Evolutionary conservation across 2,329 filamentous ascomycete species (phyloP).

Genomic region (Calonectria multiphialidica): DNA sequence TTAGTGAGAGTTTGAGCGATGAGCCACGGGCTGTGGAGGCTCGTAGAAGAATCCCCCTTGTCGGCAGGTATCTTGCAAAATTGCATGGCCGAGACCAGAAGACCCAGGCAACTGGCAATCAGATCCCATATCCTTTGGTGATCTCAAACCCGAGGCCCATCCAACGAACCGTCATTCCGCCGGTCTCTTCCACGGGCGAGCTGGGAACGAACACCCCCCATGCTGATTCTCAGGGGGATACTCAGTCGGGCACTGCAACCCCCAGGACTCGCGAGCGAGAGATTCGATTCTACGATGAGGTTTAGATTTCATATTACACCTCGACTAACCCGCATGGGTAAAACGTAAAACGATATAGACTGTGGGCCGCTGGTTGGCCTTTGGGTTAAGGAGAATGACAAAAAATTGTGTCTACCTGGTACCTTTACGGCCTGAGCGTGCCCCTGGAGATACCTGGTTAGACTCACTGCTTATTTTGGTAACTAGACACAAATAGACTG

Average conservation of each 20-base stretch:
- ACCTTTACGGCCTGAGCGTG: no score
- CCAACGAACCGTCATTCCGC: background rate
- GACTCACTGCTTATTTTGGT: no score
- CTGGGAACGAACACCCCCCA: background rate
- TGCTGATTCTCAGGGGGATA: background rate
- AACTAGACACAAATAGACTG: no score
- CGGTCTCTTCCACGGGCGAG: background rate
- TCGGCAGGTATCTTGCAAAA: conserved; percentile 31
- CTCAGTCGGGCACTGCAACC: background rate
- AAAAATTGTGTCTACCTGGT: no score
- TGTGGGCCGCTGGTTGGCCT: no score
- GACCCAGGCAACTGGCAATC: background rate
- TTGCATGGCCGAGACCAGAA: background rate
- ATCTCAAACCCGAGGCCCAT: conserved; percentile 29
- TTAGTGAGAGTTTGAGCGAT: conserved; percentile 41
- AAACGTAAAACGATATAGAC: no score
- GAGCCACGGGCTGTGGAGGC: conserved; percentile 18
- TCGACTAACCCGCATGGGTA: no score
- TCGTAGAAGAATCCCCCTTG: conserved; percentile 32
- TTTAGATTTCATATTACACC: background rate
- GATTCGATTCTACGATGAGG: conserved; percentile 39
- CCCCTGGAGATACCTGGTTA: no score
- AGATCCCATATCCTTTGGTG: conserved; percentile 16
- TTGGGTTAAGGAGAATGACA: no score
- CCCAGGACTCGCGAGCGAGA: conserved; percentile 28